Evolutionary conservation across 805 yeast species (phyloP), one percentile per base, ranked within the genome.

Genomic region (Scheffersomyces spartinae): DNA sequence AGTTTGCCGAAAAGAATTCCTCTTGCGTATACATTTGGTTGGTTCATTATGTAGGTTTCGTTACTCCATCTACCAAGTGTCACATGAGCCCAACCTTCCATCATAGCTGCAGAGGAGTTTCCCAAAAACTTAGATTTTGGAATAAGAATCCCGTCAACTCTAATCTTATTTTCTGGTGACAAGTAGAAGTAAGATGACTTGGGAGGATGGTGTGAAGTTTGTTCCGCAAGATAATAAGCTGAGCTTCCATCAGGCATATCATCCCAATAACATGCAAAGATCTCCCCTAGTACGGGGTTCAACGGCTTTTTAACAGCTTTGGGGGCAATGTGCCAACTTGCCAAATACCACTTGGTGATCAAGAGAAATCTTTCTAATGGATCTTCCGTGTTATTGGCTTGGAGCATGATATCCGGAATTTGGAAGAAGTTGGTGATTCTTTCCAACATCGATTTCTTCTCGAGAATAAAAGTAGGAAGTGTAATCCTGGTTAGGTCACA

Each of bases 181-280:
- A 77, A 61, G 48, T 83, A 91, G 46, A 85, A 91, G 52, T 88
- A 91, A 0, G 94, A 77, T 1, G 95, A 83, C 47, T 91, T 80
- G 9, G 98, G 98, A n/a, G 98, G 97, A 48, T 91, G 98, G 45
- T 91, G 98, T 17, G 94, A 81, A 0, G 96, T 86, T 51, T 91
- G 98, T 50, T 91, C 98, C 2, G 96, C 65, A 12, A 88, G 53
- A 49, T 88, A 91, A 47, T 69, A 88, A 0, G 95, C 94, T 26
- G 67, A 67, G 4, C 65, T 47, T 16, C 66, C 71, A 16, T 63
- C 68, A 26, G 79, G 71, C 7, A 86, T 74, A 23, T 84, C 55
- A 41, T 85, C 91, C 98, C 98, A 91, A 48, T 79, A 86, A 44
- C 95, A 78, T 12, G 83, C 70, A 51, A 83, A 91, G 38, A 78